Evolutionary conservation across 192 early-diverging fungal species (phyloP).

Genomic region (Backusella luteola): DNA sequence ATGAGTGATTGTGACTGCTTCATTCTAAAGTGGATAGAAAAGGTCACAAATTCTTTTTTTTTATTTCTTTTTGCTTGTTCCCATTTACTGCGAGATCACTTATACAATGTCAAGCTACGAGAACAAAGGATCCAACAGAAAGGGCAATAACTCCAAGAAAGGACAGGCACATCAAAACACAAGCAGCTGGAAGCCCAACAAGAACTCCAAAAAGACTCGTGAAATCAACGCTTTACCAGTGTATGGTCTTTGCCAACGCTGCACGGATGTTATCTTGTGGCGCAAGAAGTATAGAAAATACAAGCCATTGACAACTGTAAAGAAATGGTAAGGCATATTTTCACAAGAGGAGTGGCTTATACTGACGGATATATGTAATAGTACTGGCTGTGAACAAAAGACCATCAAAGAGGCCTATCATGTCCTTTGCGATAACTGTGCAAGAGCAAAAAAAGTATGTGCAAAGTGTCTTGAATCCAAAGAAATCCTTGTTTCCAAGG

Average conservation of each 20-base stretch:
- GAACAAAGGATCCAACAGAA: conserved; percentile 49
- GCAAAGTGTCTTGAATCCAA: conserved; percentile 83
- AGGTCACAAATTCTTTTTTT: neutral
- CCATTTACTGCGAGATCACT: neutral
- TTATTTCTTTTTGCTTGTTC: neutral
- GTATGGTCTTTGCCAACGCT: conserved; percentile 74
- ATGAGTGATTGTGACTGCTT: neutral
- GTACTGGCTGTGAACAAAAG: conserved; percentile 70
- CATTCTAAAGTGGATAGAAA: neutral
- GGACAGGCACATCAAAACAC: conserved; percentile 90
- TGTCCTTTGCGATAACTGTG: conserved; percentile 88
- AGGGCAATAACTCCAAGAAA: conserved; percentile 66
- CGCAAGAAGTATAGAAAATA: conserved; percentile 96
- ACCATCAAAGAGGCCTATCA: conserved; percentile 93
- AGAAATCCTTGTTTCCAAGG: conserved; percentile 56
- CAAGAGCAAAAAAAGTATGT: conserved; percentile 76
- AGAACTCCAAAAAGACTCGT: conserved; percentile 75
- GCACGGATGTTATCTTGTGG: conserved; percentile 76
- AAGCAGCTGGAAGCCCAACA: conserved; percentile 84
- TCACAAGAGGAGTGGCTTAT: neutral
- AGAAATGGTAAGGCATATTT: conserved; percentile 70
- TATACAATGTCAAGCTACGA: conserved; percentile 39
- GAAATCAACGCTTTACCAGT: conserved; percentile 77
- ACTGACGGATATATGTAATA: neutral
- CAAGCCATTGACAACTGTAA: conserved; percentile 90